phyloP scores from a whole-genome alignment of 345 rosid species.

The Noccaea caerulescens region DNA sequence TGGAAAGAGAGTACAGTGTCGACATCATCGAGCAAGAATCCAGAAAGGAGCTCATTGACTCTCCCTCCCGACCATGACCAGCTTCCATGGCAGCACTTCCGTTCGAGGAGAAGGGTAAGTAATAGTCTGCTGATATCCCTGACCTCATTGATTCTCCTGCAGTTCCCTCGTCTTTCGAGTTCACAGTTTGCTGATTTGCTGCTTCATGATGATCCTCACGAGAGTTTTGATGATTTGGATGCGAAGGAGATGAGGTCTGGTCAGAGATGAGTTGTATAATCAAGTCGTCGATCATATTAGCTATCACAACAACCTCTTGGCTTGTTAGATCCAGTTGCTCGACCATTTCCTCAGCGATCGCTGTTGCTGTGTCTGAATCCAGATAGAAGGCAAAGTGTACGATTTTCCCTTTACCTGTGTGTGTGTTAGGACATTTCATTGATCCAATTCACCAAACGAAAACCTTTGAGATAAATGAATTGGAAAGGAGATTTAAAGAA shows the following conservation, averaged over 20 bases:
- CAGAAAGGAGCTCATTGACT: slow-evolving; percentile 45
- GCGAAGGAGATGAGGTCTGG: slow-evolving; percentile 46
- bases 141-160: slow-evolving; percentile 51
- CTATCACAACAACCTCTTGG: slow-evolving; percentile 63
- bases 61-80: slow-evolving; percentile 31
- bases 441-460: slow-evolving; percentile 12
- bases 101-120: slow-evolving; percentile 46
- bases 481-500: neutral
- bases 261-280: slow-evolving; percentile 56
- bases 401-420: slow-evolving; percentile 49
- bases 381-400: slow-evolving; percentile 74
- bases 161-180: slow-evolving; percentile 38
- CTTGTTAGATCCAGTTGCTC: slow-evolving; percentile 71
- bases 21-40: slow-evolving; percentile 55
- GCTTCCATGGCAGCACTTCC: slow-evolving; percentile 39
- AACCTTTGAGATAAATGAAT: neutral
- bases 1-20: slow-evolving; percentile 46
- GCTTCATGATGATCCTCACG: slow-evolving; percentile 38
- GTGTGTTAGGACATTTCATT: slow-evolving; percentile 18
- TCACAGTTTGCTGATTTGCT: slow-evolving; percentile 29
- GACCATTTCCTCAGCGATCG: slow-evolving; percentile 87
- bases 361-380: slow-evolving; percentile 69
- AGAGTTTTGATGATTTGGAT: slow-evolving; percentile 40
- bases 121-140: slow-evolving; percentile 56
- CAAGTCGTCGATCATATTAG: slow-evolving; percentile 74